Base-by-base conservation (phyloP, 2,329 filamentous ascomycete species). In the Beauveria varroae region DNA sequence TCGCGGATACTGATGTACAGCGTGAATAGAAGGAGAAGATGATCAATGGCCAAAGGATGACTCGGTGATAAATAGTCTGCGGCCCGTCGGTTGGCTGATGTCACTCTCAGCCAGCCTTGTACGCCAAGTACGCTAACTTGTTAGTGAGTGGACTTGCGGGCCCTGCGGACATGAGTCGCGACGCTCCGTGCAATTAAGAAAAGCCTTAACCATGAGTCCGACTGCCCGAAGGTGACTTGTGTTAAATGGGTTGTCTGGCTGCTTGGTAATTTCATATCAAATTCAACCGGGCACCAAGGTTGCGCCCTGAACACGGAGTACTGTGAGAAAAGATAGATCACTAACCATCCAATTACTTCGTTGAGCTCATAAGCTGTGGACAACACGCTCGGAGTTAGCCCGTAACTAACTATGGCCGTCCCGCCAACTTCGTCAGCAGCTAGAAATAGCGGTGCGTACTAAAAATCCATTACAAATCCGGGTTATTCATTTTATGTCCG, bases 61-160 rank as follows among this genome's bases (percentile, higher is more conserved):
- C 28, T n/a, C 4, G 43, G 43, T 12, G n/a, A 57, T 49, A 57
- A 51, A 7, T 53, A n/a, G n/a, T n/a, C 18, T 53, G 43, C 55
- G 55, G 55, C 3, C 30, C 20, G n/a, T 22, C 47, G 44, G 59
- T 66, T 24, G 65, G 28, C 26, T 10, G 69, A 71, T 56, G 46
- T 54, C 20, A 69, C 69, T 7, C 46, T 47, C 71, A 18, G 62
- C 64, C 4, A 37, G 58, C 10, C 30, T 72, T 26, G 34, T 37
- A 37, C 4, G 34, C 34, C 12, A 37, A 37, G n/a, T 8, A 14
- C 54, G 28, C 43, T 40, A 47, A 14, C 10, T 37, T 16, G 20
- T n/a, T 41, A 24, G 43, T 47, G 43, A 40, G 55, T 44, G 55
- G 55, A 57, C 55, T 57, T 57, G 55, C 43, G 55, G 55, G 44